Evolutionary conservation across 371 early-diverging fungal genomes (phyloP).

Genomic region (Saksenaea oblongispora): DNA sequence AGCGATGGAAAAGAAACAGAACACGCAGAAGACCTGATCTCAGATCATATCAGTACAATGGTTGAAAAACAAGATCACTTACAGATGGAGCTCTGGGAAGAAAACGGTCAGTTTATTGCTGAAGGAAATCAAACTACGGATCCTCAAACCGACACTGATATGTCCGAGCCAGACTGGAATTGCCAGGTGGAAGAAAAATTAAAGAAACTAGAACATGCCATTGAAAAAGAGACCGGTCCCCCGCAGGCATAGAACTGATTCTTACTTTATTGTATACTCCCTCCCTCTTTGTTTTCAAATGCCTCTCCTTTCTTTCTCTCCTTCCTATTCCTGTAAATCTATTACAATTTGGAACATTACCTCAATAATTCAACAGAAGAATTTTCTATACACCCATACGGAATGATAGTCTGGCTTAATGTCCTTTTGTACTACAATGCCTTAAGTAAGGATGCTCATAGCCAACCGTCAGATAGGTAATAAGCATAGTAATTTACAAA

Average conservation of each 20-base stretch:
- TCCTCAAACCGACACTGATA: conserved; percentile 20
- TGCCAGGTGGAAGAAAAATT: conserved; percentile 18
- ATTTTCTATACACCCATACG: no score
- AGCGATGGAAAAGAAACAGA: not conserved
- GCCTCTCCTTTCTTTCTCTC: not conserved
- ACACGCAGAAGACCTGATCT: conserved; percentile 6
- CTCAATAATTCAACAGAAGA: no score
- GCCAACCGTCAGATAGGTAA: no score
- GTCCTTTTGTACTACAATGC: no score
- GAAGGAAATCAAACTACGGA: conserved; percentile 16
- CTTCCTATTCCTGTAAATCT: conserved; percentile 2
- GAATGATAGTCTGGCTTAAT: no score
- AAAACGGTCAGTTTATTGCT: conserved; percentile 15
- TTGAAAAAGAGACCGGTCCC: not conserved
- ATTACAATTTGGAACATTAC: not conserved
- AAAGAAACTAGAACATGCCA: conserved; percentile 15
- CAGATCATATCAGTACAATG: not conserved
- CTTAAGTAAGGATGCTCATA: no score
- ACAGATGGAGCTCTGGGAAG: conserved; percentile 29
- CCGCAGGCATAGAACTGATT: not conserved
- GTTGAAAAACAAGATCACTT: conserved; percentile 2
- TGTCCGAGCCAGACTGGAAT: conserved; percentile 31
- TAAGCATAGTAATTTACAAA: no score
- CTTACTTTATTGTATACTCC: not conserved
- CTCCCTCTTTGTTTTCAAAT: not conserved